These are phyloP conservation scores for Phlebiopsis gigantea DNA, from an alignment of 768 basidiomycete species.

Conservation along the genomic window DNA sequence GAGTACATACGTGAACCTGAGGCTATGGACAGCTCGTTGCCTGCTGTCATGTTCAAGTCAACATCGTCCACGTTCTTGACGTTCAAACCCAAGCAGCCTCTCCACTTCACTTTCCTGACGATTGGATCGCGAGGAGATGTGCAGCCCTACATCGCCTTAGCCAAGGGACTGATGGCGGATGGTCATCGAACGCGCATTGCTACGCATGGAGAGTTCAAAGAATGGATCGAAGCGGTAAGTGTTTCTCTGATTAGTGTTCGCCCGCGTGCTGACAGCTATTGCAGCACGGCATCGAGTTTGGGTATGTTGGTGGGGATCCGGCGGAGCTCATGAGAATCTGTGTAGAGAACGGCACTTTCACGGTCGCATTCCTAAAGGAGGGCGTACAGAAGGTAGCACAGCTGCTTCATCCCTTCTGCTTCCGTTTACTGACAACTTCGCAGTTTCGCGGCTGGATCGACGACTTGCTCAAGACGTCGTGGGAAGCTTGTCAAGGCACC, in stretches of 20 bases:
- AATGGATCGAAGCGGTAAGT: slow-evolving; percentile 91
- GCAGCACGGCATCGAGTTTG: slow-evolving; percentile 94
- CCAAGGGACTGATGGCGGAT: slow-evolving; percentile 85
- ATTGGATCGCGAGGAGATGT: slow-evolving; percentile 97
- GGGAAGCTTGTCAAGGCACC: slow-evolving; percentile 93
- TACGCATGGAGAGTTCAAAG: slow-evolving; percentile 90
- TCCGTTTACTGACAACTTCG: not conserved
- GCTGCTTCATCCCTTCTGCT: not conserved
- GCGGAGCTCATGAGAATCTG: slow-evolving; percentile 98
- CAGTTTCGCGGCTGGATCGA: slow-evolving; percentile 98
- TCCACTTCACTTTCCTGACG: slow-evolving; percentile 92
- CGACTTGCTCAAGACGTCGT: slow-evolving; percentile 89
- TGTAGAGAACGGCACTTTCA: slow-evolving; percentile 97
- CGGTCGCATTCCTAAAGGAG: slow-evolving; percentile 91
- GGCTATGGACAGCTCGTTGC: slow-evolving; percentile 58
- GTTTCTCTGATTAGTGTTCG: not conserved
- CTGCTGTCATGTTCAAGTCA: slow-evolving; percentile 95
- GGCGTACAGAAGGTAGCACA: slow-evolving; percentile 63
- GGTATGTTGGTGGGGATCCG: slow-evolving; percentile 92
- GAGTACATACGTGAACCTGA: slow-evolving; percentile 6
- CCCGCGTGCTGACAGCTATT: not conserved
- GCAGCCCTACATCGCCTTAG: slow-evolving; percentile 95
- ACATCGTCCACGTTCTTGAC: slow-evolving; percentile 95
- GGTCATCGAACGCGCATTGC: slow-evolving; percentile 90
- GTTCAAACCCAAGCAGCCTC: slow-evolving; percentile 82